These are phyloP conservation scores for Aureobasidium sp. DNA, from an alignment of 2,329 filamentous ascomycete species.

Conservation along the genomic window DNA sequence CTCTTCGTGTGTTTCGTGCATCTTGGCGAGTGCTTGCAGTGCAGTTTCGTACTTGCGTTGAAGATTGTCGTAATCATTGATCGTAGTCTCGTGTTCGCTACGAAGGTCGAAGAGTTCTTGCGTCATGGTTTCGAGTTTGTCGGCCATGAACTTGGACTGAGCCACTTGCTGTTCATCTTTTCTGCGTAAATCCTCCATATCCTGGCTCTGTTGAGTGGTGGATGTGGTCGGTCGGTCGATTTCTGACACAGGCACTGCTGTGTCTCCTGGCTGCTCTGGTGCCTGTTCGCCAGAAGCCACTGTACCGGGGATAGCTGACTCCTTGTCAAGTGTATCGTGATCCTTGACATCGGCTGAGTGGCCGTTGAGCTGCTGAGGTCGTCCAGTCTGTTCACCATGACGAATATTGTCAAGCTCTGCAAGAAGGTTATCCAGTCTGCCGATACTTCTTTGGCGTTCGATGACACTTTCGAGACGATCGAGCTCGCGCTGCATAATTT, in stretches of 20 bases:
- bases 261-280: not conserved
- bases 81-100: constrained; percentile 77
- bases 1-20: constrained; percentile 70
- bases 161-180: constrained; percentile 18
- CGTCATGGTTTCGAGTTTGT: constrained; percentile 85
- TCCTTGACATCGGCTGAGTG: constrained; percentile 23
- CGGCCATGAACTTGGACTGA: constrained; percentile 79
- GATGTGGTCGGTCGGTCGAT: not conserved
- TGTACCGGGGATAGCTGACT: not conserved
- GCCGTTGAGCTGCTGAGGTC: constrained; percentile 25
- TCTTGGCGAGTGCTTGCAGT: constrained; percentile 68
- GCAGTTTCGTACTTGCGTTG: constrained; percentile 87
- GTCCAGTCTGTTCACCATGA: constrained; percentile 26
- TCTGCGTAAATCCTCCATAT: not conserved
- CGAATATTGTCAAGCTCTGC: constrained; percentile 70
- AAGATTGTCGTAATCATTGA: constrained; percentile 73
- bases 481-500: constrained; percentile 94
- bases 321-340: not conserved
- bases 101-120: constrained; percentile 87
- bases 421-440: constrained; percentile 86
- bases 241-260: not conserved
- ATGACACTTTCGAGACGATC: constrained; percentile 90
- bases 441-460: constrained; percentile 87
- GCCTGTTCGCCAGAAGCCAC: not conserved
- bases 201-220: not conserved